A percentile compares a stretch with the other conserved stretches of the same genome.
phyloP scores from a whole-genome alignment of 2,329 filamentous ascomycete genomes.

The Chaetomium strumarium region DNA sequence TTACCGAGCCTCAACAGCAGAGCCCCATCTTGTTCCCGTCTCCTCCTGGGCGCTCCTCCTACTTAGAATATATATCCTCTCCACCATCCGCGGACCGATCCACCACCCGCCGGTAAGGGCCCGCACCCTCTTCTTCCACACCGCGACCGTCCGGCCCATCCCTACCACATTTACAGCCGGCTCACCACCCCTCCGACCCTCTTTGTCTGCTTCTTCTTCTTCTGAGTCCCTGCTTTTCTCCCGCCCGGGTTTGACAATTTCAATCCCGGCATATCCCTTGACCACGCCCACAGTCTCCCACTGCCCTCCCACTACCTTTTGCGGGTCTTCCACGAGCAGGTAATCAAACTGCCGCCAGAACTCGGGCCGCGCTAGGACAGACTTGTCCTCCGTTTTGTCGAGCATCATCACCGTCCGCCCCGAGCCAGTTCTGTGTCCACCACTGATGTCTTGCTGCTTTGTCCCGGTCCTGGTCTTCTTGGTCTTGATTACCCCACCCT shows the following conservation, averaged over 20 bases:
- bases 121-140: constrained; percentile 38
- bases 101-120: constrained; percentile 55
- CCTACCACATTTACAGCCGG: constrained; percentile 38
- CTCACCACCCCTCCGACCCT: not conserved
- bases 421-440: not conserved
- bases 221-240: constrained; percentile 16
- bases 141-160: constrained; percentile 36
- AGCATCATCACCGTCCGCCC: constrained; percentile 32
- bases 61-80: constrained; percentile 47
- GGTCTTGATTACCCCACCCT: not conserved
- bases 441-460: not conserved
- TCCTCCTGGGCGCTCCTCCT: not conserved
- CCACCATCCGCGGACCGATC: constrained; percentile 56
- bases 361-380: constrained; percentile 37
- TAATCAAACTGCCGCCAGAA: constrained; percentile 65
- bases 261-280: constrained; percentile 53
- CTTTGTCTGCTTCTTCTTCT: not conserved
- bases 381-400: constrained; percentile 57
- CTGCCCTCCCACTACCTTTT: constrained; percentile 39
- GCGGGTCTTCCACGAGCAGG: constrained; percentile 49
- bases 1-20: not conserved
- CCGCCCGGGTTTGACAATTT: constrained; percentile 48
- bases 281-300: constrained; percentile 55
- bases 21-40: no score
- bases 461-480: not conserved